Percentiles rank a stretch among this genome's conserved stretches.
Evolutionary conservation across 345 rosid species (phyloP).

Genomic region (Hevea brasiliensis): DNA sequence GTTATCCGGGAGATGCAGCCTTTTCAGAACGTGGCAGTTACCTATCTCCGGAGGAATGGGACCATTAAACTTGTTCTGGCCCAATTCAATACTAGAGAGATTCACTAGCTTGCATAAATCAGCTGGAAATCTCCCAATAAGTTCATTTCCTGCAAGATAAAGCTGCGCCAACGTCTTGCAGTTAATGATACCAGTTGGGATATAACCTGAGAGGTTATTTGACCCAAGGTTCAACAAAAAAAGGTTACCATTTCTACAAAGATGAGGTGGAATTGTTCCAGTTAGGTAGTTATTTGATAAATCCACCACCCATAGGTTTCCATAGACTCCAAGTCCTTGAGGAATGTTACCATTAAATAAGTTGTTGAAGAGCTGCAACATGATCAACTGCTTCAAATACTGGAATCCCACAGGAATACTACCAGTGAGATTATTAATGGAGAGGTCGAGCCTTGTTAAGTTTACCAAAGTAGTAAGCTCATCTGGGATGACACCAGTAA

Average conservation of each 20-base stretch:
- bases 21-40: constrained; percentile 59
- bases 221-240: constrained; percentile 62
- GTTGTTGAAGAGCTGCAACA: constrained; percentile 82
- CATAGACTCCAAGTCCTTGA: constrained; percentile 59
- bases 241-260: constrained; percentile 56
- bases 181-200: constrained; percentile 57
- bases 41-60: constrained; percentile 68
- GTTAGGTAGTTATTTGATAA: constrained; percentile 61
- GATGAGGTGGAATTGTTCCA: constrained; percentile 65
- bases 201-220: constrained; percentile 66
- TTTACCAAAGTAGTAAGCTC: constrained; percentile 67
- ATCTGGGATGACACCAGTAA: constrained; percentile 65
- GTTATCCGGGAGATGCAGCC: constrained; percentile 67
- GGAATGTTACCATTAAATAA: constrained; percentile 70
- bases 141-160: constrained; percentile 57
- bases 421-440: constrained; percentile 70
- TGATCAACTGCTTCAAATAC: constrained; percentile 46
- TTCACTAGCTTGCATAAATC: constrained; percentile 61
- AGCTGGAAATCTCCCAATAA: constrained; percentile 62
- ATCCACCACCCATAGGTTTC: constrained; percentile 81
- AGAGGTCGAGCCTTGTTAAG: constrained; percentile 76
- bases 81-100: constrained; percentile 66
- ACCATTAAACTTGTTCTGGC: constrained; percentile 69
- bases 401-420: constrained; percentile 75
- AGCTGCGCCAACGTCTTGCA: constrained; percentile 70